Base-by-base conservation (phyloP, 2,329 filamentous ascomycete genomes). In the Cladosporium colombiae region DNA sequence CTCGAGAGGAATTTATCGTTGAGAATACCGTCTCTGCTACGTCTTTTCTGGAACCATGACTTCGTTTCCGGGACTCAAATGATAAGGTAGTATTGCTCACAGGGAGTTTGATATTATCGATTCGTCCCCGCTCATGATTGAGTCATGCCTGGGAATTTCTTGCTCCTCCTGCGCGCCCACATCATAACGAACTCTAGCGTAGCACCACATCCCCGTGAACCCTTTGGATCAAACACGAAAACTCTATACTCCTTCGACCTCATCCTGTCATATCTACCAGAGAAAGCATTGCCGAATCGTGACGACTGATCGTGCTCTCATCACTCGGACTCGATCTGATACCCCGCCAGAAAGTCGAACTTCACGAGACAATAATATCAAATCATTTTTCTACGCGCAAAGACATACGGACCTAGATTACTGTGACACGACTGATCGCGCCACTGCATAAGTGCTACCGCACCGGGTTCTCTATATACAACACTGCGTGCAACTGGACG, bases 71-170 rank as follows among this genome's bases (percentile, higher is more conserved):
- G 33, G 33, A 35, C 33, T 35, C 29, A 35, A 14, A 35, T 13
- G 33, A 18, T 2, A 40, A n/a, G 18, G 16, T 44, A 10, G 21
- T 21, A 44, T 44, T 14, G 37, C 18, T 44, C 37, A 10, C 21
- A 44, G 37, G 37, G 10, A n/a, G 6, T 40, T 16, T 14, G 33
- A 35, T 35, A 35, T 35, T 6, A 44, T 44, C 18, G 18, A 7
- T 40, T 40, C 5, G 7, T 14, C 37, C 37, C 37, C 37, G 18
- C 37, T 44, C 18, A 25, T 16, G 52, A 55, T 55, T 55, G 52
- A 55, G 52, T 55, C 52, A 55, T 55, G 31, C 25, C 21, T 29
- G 52, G 52, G 52, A 55, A 55, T 33, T 55, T 55, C 52, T 55
- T 55, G 52, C n/a, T 55, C 25, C n/a, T 55, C 25, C 29, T 33